Base-by-base conservation (phyloP, 768 basidiomycete species). In the Pholiota conissans region DNA sequence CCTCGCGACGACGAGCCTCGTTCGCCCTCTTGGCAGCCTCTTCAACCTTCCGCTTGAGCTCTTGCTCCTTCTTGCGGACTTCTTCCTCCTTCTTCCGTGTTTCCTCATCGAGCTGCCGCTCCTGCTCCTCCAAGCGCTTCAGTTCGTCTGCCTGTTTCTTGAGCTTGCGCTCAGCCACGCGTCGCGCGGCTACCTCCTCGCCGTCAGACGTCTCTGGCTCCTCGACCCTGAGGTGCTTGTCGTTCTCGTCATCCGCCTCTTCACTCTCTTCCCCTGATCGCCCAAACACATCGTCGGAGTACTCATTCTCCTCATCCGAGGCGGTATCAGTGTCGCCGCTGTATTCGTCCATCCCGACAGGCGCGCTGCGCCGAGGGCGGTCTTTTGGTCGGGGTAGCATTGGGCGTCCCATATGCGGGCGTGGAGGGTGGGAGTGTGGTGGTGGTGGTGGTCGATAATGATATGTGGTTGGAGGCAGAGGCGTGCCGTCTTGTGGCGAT, bases 1-100 rank as follows among this genome's bases (percentile, higher is more conserved):
- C 74, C 61, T 63, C 75, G 58, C 52, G 62, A 26, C 29, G 40
- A 49, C 54, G 49, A 42, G 18, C 42, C 40, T 59, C 47, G 24
- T 46, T 48, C 52, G 48, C 55, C 32, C n/a, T 52, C 54, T 28
- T 46, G 13, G 7, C 26, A 37, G 32, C 56, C 40, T 58, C 50
- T 48, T 51, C 50, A 39, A 29, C 58, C 29, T 60, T 59, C 32
- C 24, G 40, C 40, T 39, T 37, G 24, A 46, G 27, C 22, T 55
- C 56, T 13, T 48, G 48, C 20, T 61, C 63, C 7, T 53, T 56
- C 46, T 30, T 39, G 9, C 56, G 55, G 4, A 55, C 56, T 1
- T 62, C 61, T 1, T 63, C 63, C 26, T 56, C 55, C 27, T 28
- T 55, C 18, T 18, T 30, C 11, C 55, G 32, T n/a, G 48, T 40